Conservation (phyloP, 305 asterid species). For the Fraxinus xanthoxyloides region DNA sequence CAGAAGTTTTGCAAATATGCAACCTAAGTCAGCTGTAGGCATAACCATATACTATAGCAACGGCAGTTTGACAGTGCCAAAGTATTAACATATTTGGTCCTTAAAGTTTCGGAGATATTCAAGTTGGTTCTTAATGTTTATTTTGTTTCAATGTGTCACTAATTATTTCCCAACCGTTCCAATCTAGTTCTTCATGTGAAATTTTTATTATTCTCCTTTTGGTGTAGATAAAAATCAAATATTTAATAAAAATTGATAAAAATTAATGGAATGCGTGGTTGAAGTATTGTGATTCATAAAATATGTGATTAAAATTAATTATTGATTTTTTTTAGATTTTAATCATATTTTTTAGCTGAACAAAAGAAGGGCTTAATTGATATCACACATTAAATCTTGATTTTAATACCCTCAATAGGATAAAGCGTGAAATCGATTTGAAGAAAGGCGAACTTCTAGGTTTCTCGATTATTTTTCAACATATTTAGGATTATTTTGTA, state of each 20-base stretch:
- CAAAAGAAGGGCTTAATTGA: not conserved
- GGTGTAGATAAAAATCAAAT: too few species aligned
- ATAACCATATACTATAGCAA: not conserved
- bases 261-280: too few species aligned
- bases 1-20: not conserved
- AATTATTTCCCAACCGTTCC: not conserved
- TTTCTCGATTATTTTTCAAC: not conserved
- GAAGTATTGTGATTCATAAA: too few species aligned
- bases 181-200: not conserved
- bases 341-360: not conserved
- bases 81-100: not conserved
- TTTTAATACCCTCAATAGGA: not conserved
- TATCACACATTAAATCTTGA: not conserved
- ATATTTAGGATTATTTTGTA: not conserved
- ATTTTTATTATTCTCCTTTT: not conserved
- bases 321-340: too few species aligned
- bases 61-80: not conserved
- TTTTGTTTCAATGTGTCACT: not conserved
- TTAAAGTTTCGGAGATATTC: not conserved
- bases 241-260: not conserved
- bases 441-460: not conserved
- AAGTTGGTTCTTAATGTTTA: not conserved
- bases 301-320: too few species aligned
- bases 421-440: not conserved
- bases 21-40: not conserved